Percentiles rank a stretch among this genome's conserved stretches.
phyloP scores from a whole-genome alignment of 2,329 filamentous ascomycete genomes.

The Verticillium longisporum region DNA sequence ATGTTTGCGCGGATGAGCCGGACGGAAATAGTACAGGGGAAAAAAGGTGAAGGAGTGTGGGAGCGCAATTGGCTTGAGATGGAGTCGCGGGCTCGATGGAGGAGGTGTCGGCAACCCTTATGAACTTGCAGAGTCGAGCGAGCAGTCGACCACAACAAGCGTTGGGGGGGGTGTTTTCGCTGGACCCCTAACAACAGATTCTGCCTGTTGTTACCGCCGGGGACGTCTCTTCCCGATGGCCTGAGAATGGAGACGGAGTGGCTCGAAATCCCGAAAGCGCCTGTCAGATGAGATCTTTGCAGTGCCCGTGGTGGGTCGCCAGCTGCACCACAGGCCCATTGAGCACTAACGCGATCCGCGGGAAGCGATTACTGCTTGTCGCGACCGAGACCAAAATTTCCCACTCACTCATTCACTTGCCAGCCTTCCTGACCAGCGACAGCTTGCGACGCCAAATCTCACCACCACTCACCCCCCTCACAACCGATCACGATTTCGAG shows the following conservation, averaged over 20 bases:
- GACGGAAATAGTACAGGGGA: neutral
- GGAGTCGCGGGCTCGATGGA: neutral
- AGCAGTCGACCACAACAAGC: neutral
- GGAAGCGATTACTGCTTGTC: neutral
- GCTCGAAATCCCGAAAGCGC: neutral
- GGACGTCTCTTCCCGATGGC: constrained; percentile 6
- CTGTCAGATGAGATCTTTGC: neutral
- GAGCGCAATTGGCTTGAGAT: neutral
- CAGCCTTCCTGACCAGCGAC: neutral
- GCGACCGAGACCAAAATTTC: neutral
- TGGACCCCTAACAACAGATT: constrained; percentile 7
- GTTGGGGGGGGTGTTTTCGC: constrained; percentile 12
- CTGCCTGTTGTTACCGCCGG: constrained; percentile 11
- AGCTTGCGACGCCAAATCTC: neutral
- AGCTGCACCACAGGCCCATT: neutral
- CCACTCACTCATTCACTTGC: neutral
- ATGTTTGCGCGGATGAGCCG: neutral
- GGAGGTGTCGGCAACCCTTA: neutral
- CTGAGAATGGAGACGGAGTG: constrained; percentile 2
- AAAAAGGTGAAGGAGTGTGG: constrained; percentile 4
- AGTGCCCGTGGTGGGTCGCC: neutral
- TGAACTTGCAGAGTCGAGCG: neutral
- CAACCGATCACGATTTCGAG: neutral
- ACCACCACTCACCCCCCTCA: neutral
- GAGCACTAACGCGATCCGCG: neutral